A percentile compares a stretch with the other conserved stretches of the same genome.
These are phyloP conservation scores for Sporothrix inflata DNA, from an alignment of 2,329 filamentous ascomycete genomes.

Conservation along the genomic window DNA sequence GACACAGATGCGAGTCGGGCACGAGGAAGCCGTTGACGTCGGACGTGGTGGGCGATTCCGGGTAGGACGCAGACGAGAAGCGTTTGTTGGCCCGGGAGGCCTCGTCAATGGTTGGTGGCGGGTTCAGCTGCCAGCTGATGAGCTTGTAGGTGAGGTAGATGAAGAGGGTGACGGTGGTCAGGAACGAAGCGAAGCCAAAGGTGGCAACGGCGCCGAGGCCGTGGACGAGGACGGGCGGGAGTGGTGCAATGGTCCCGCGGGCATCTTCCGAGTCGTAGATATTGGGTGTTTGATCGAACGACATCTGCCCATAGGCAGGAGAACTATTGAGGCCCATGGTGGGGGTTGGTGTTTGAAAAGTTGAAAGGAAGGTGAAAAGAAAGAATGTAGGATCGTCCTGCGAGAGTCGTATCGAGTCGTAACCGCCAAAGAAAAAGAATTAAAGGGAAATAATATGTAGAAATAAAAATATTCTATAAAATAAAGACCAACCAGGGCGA, in stretches of 20 bases:
- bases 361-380: neutral
- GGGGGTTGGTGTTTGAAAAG: neutral
- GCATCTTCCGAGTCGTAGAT: conserved; percentile 39
- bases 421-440: neutral
- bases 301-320: conserved; percentile 3
- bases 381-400: neutral
- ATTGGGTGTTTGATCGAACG: conserved; percentile 12
- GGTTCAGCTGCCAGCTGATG: conserved; percentile 41
- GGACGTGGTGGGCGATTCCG: conserved; percentile 44
- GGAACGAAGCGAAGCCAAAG: conserved; percentile 45
- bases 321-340: neutral
- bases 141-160: conserved; percentile 44
- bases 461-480: conserved; percentile 20
- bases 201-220: conserved; percentile 46
- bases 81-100: neutral
- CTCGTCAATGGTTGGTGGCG: conserved; percentile 25
- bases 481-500: conserved; percentile 11
- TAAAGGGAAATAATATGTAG: neutral
- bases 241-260: conserved; percentile 41
- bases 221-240: conserved; percentile 42
- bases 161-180: conserved; percentile 42
- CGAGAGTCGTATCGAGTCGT: neutral
- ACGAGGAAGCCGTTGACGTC: conserved; percentile 43
- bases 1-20: conserved; percentile 36
- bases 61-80: conserved; percentile 31